Evolutionary conservation across 2,329 filamentous ascomycete species (phyloP).

Genomic region (Ilyonectria destructans): DNA sequence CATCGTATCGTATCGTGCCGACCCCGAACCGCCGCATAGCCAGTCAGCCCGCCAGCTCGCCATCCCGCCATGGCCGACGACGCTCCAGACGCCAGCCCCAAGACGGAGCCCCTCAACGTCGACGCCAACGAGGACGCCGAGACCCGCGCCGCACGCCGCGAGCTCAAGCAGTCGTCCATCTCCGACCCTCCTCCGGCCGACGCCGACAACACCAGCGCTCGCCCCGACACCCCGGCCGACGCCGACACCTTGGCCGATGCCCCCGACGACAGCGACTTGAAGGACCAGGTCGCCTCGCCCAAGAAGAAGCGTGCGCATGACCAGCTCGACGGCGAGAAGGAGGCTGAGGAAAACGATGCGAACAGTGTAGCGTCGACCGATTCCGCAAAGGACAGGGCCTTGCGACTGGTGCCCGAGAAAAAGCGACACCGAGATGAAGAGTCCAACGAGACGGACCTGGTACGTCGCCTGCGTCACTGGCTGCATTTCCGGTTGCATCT

Average conservation of each 20-base stretch:
- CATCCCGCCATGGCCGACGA: conserved; percentile 63
- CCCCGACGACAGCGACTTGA: conserved; percentile 58
- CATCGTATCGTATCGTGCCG: conserved; percentile 24
- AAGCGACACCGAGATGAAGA: conserved; percentile 74
- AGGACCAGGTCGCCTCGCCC: conserved; percentile 71
- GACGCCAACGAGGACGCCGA: conserved; percentile 72
- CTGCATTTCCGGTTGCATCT: conserved; percentile 11
- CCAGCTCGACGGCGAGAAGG: conserved; percentile 68
- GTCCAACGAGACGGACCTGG: conserved; percentile 51
- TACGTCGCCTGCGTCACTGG: conserved; percentile 45
- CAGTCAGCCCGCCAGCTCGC: conserved; percentile 18
- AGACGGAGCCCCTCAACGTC: conserved; percentile 52
- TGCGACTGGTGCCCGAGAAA: conserved; percentile 72
- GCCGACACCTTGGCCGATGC: conserved; percentile 53
- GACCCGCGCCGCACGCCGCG: conserved; percentile 75
- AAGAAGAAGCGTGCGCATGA: conserved; percentile 79
- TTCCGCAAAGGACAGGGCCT: conserved; percentile 66
- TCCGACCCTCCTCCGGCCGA: conserved; percentile 61
- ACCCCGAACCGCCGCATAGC: conserved; percentile 35
- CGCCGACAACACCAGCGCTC: conserved; percentile 46
- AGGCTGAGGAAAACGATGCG: conserved; percentile 60
- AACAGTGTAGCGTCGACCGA: conserved; percentile 61
- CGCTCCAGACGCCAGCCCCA: conserved; percentile 60
- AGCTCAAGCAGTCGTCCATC: conserved; percentile 76
- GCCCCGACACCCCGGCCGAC: conserved; percentile 56